A percentile compares a stretch with the other conserved stretches of the same genome.
These are phyloP conservation scores for Podospora australis DNA, from an alignment of 495 filamentous ascomycete species.

Conservation along the genomic window DNA sequence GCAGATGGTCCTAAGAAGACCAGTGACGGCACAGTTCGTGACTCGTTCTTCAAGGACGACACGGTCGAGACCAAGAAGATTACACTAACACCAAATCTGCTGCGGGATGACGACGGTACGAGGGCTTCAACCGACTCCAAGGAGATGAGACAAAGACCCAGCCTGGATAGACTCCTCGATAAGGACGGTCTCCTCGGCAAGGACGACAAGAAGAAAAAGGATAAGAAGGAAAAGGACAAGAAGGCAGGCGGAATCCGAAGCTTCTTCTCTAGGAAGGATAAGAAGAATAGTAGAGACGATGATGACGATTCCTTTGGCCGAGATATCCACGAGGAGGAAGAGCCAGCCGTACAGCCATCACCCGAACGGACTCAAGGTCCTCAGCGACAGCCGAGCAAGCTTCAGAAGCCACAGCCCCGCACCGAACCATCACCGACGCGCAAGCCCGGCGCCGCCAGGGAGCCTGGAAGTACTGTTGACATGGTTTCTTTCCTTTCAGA, in stretches of 20 bases:
- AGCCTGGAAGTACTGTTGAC: slow-evolving; percentile 23
- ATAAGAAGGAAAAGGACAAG: slow-evolving; percentile 87
- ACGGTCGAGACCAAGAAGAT: slow-evolving; percentile 94
- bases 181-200: slow-evolving; percentile 39
- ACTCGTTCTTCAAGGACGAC: slow-evolving; percentile 97
- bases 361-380: slow-evolving; percentile 30
- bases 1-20: slow-evolving; percentile 54
- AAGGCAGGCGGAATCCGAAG: slow-evolving; percentile 87
- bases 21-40: slow-evolving; percentile 76
- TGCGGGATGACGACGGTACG: slow-evolving; percentile 72
- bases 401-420: slow-evolving; percentile 63
- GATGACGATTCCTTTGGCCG: slow-evolving; percentile 63
- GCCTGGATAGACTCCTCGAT: slow-evolving; percentile 50
- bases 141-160: slow-evolving; percentile 49
- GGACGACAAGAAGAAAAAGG: slow-evolving; percentile 53
- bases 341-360: slow-evolving; percentile 28
- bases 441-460: slow-evolving; percentile 24
- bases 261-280: slow-evolving; percentile 92
- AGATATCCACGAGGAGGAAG: slow-evolving; percentile 41
- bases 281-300: slow-evolving; percentile 64
- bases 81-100: slow-evolving; percentile 87
- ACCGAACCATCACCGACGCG: slow-evolving; percentile 47
- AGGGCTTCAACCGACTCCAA: slow-evolving; percentile 55
- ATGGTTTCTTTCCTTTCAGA: slow-evolving; percentile 30
- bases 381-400: slow-evolving; percentile 60